Conservation (phyloP, 345 rosid genomes). For the Lenwebbia sp. region DNA sequence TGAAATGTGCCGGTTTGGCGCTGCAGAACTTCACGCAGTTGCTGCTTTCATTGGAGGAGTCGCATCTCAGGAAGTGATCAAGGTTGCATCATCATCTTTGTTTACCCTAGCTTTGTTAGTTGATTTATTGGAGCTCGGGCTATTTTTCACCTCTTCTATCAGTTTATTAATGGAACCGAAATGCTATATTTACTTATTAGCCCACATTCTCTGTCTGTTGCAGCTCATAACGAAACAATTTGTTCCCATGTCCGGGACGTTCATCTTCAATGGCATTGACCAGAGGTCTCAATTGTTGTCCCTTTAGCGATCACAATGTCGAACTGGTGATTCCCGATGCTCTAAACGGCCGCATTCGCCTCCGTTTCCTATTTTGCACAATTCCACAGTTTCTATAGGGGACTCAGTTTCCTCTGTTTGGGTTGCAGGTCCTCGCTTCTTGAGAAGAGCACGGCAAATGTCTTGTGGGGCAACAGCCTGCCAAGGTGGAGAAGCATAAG, state of each 20-base stretch:
- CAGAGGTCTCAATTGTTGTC: conserved; percentile 77
- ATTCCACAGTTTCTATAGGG: not conserved
- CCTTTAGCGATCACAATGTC: conserved; percentile 9
- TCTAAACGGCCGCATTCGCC: not conserved
- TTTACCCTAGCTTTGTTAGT: not conserved
- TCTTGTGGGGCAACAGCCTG: not conserved
- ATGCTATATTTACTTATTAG: not conserved
- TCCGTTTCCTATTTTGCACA: not conserved
- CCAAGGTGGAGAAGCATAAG: not conserved
- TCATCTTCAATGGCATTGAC: conserved; percentile 88
- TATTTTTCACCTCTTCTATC: not conserved
- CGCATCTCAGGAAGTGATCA: conserved; percentile 90
- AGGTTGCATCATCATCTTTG: conserved; percentile 29
- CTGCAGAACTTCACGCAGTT: conserved; percentile 92
- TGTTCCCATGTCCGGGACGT: conserved; percentile 81
- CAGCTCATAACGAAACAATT: conserved; percentile 93
- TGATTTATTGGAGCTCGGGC: not conserved
- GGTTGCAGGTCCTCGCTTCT: conserved; percentile 6
- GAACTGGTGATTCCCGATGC: not conserved
- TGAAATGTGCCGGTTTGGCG: conserved; percentile 96
- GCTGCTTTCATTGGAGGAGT: conserved; percentile 92
- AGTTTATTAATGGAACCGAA: not conserved
- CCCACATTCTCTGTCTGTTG: not conserved
- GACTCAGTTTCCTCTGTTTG: not conserved
- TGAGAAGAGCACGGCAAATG: not conserved